Percentiles rank a stretch among this genome's conserved stretches.
phyloP scores from a whole-genome alignment of 306 rosid species.

The Neltuma alba region DNA sequence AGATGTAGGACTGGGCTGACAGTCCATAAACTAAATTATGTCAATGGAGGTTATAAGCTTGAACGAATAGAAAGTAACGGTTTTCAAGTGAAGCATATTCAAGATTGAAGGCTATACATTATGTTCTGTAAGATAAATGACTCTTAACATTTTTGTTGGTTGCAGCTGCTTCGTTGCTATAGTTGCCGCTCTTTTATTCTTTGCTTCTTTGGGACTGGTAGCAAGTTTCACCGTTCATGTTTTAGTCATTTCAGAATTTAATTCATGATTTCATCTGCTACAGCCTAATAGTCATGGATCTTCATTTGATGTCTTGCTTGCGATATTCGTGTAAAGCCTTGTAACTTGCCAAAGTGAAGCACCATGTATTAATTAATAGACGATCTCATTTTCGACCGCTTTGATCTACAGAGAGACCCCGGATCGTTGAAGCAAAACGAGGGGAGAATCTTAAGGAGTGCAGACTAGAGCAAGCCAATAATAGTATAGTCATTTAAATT shows the following conservation, averaged over 20 bases:
- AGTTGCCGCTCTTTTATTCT: background rate
- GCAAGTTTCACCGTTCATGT: slow-evolving; percentile 6
- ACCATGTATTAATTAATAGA: too few species aligned
- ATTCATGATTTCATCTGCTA: background rate
- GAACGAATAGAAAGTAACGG: slow-evolving; percentile 2
- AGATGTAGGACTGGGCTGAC: slow-evolving; percentile 18
- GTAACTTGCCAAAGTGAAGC: too few species aligned
- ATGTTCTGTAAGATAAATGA: slow-evolving; percentile 8
- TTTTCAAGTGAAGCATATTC: slow-evolving; percentile 23
- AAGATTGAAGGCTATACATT: background rate
- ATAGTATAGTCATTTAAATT: too few species aligned
- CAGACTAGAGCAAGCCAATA: slow-evolving; percentile 9
- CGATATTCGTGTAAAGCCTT: background rate
- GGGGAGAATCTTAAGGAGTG: slow-evolving; percentile 58
- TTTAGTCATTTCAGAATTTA: background rate
- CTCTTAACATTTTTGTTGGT: background rate
- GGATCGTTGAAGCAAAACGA: slow-evolving; percentile 63
- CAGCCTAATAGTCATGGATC: background rate
- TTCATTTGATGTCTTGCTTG: background rate
- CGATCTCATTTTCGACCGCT: too few species aligned
- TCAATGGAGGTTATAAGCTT: slow-evolving; percentile 12
- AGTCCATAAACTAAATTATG: slow-evolving; percentile 11
- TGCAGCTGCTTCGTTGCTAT: slow-evolving; percentile 5
- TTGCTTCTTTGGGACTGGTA: slow-evolving; percentile 1
- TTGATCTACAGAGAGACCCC: too few species aligned